Evolutionary conservation across 257 asterid genomes (phyloP).

Genomic region (Craterostigma plantagineum): DNA sequence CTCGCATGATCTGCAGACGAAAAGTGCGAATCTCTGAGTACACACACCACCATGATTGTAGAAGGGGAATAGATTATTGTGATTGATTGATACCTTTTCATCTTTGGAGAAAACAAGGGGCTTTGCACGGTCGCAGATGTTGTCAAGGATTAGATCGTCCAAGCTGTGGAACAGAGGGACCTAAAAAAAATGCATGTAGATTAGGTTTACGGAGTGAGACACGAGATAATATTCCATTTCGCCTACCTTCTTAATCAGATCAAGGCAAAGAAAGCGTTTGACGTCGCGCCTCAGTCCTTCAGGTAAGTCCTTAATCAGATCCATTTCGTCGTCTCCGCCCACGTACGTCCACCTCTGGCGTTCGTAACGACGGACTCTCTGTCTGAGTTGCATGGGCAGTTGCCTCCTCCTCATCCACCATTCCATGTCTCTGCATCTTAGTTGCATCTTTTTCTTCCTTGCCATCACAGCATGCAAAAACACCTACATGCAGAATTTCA

Average conservation of each 20-base stretch:
- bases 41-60: too few species aligned
- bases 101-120: conserved; percentile 74
- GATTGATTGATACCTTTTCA: conserved; percentile 96
- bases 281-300: conserved; percentile 90
- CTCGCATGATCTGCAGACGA: conserved; percentile 48
- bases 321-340: conserved; percentile 85
- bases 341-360: conserved; percentile 53
- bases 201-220: too few species aligned
- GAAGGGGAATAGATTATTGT: too few species aligned
- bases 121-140: conserved; percentile 83
- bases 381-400: conserved; percentile 56
- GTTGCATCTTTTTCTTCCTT: conserved; percentile 80
- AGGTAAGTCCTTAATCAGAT: conserved; percentile 54
- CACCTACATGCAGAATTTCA: too few species aligned
- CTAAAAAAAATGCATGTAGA: too few species aligned
- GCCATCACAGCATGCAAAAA: conserved; percentile 94
- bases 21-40: too few species aligned
- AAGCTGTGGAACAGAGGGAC: conserved; percentile 66
- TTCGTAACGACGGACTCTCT: conserved; percentile 68
- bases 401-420: conserved; percentile 99
- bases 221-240: too few species aligned
- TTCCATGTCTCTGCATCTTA: conserved; percentile 83
- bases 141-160: conserved; percentile 81
- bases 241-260: conserved; percentile 64
- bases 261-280: conserved; percentile 76